Conservation (phyloP, 2,329 filamentous ascomycete genomes). For the Geoglossum cookeanum region DNA sequence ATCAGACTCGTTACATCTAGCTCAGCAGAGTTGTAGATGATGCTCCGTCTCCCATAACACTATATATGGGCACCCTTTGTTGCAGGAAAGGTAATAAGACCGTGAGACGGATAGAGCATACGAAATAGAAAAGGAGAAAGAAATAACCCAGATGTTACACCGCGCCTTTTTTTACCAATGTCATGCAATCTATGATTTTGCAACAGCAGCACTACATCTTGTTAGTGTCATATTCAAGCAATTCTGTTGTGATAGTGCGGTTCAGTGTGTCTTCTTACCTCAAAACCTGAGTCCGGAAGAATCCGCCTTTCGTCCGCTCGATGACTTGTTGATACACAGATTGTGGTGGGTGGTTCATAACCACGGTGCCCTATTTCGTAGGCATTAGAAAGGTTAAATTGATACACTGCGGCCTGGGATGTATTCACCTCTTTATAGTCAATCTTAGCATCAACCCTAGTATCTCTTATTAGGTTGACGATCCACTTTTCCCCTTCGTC, state of each 20-base stretch:
- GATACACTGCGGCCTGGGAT: not conserved
- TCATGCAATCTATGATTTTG: conserved; percentile 20
- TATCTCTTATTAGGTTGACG: conserved; percentile 96
- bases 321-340: conserved; percentile 99
- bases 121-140: not conserved
- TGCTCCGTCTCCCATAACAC: too few relatives aligned
- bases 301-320: conserved; percentile 94
- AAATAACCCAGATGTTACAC: not conserved
- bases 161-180: not conserved
- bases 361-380: conserved; percentile 50
- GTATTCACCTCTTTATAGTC: conserved; percentile 61
- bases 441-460: conserved; percentile 93
- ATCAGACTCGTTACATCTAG: too few relatives aligned
- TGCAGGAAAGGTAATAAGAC: too few relatives aligned
- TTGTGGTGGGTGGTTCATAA: conserved; percentile 98
- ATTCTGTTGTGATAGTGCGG: not conserved
- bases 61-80: too few relatives aligned
- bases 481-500: conserved; percentile 99
- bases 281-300: conserved; percentile 94
- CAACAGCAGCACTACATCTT: conserved; percentile 25
- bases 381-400: not conserved
- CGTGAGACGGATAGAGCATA: too few relatives aligned
- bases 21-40: too few relatives aligned
- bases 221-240: conserved; percentile 5
- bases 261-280: conserved; percentile 24